Conservation (phyloP, 2,329 filamentous ascomycete species). For the Venturia asperata region DNA sequence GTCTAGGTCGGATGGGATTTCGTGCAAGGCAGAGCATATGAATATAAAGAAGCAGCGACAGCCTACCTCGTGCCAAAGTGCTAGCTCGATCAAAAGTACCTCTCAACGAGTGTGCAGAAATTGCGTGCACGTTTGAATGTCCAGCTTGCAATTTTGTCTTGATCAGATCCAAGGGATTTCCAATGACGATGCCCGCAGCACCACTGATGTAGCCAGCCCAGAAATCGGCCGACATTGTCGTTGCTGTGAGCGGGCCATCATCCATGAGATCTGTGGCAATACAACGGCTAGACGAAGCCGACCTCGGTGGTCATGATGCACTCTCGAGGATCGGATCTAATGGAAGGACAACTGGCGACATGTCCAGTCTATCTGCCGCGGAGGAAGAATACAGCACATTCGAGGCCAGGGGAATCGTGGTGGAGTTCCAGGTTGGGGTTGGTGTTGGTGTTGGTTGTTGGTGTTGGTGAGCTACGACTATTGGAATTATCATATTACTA, state of each 20-base stretch:
- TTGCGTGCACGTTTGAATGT: conserved; percentile 14
- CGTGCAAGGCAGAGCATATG: no score
- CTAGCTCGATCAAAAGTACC: conserved; percentile 20
- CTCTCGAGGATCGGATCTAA: neutral
- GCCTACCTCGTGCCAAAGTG: conserved; percentile 21
- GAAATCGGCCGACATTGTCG: conserved; percentile 74
- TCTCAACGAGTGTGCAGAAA: conserved; percentile 15
- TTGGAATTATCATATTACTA: no score
- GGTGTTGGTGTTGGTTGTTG: no score
- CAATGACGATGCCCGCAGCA: conserved; percentile 76
- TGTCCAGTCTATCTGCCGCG: no score
- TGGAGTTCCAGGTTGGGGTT: no score
- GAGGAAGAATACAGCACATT: no score
- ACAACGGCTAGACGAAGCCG: conserved; percentile 1
- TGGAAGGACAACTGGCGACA: no score
- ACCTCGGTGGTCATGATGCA: neutral
- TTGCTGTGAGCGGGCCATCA: neutral
- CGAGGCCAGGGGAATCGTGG: no score
- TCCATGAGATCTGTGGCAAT: neutral
- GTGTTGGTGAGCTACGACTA: no score
- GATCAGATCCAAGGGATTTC: conserved; percentile 75
- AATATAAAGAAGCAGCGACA: neutral
- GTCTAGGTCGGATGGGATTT: conserved; percentile 21
- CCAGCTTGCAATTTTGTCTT: conserved; percentile 76
- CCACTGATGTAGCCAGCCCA: conserved; percentile 90